phyloP scores from a whole-genome alignment of 1,284 basidiomycete genomes.

The Boletellus deceptivus region DNA sequence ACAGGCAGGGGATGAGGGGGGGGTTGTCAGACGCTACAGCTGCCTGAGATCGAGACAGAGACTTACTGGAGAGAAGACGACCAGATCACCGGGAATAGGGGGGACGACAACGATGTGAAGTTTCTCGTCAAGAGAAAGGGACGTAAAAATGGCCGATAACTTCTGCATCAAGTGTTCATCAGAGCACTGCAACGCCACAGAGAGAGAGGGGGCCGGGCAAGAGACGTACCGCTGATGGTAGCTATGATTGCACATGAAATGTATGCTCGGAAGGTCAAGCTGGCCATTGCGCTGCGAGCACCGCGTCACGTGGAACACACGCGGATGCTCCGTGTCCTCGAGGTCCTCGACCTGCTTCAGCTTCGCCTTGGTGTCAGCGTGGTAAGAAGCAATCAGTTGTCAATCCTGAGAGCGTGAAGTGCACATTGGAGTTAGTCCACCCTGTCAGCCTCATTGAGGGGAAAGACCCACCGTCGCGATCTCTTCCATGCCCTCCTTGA shows the following conservation, averaged over 20 bases:
- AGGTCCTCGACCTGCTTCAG: constrained; percentile 81
- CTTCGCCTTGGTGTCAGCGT: constrained; percentile 80
- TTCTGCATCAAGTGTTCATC: no score
- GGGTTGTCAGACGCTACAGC: no score
- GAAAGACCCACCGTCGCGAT: constrained; percentile 67
- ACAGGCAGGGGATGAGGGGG: no score
- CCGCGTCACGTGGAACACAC: constrained; percentile 91
- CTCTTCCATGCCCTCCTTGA: constrained; percentile 71
- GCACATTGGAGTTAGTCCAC: no score
- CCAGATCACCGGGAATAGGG: no score
- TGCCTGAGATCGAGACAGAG: no score
- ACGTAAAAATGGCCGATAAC: no score
- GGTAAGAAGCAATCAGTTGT: constrained; percentile 83
- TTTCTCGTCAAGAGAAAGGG: no score
- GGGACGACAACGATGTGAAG: no score
- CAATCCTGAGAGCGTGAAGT: constrained; percentile 62
- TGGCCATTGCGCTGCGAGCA: constrained; percentile 87
- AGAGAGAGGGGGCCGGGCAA: not conserved
- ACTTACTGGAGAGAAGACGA: no score
- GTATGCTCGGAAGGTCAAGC: constrained; percentile 88
- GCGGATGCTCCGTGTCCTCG: constrained; percentile 71
- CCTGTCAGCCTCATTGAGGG: no score
- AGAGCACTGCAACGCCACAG: not conserved
- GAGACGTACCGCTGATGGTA: constrained; percentile 82
- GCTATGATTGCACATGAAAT: constrained; percentile 98